Percentiles rank a stretch among this genome's conserved stretches.
phyloP scores from a whole-genome alignment of 352 stramenopile genomes.

The Phytophthora idaei region DNA sequence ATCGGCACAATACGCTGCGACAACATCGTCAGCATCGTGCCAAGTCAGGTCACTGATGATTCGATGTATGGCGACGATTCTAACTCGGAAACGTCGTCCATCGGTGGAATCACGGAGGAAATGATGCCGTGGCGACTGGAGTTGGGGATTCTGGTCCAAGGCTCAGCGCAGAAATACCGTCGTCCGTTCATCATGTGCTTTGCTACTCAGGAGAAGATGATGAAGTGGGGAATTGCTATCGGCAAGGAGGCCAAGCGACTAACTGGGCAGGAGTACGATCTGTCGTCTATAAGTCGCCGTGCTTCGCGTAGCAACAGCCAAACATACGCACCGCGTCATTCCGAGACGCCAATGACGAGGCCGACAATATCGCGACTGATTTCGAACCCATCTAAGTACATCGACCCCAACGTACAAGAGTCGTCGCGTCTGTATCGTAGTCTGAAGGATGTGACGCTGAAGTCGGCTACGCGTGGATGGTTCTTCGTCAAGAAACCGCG shows the following conservation, averaged over 20 bases:
- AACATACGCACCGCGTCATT: constrained; percentile 51
- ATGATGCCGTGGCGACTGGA: constrained; percentile 82
- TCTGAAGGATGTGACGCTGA: constrained; percentile 76
- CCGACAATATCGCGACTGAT: constrained; percentile 74
- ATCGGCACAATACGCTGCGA: constrained; percentile 84
- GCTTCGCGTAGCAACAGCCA: constrained; percentile 72
- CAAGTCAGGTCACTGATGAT: constrained; percentile 65
- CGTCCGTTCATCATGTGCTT: constrained; percentile 85
- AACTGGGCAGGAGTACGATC: constrained; percentile 83
- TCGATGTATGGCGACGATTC: constrained; percentile 4
- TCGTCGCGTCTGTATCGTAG: constrained; percentile 67
- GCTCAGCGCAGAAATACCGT: constrained; percentile 65
- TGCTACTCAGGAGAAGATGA: constrained; percentile 77
- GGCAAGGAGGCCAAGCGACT: constrained; percentile 79
- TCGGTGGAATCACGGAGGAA: constrained; percentile 42
- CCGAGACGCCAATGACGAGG: constrained; percentile 61
- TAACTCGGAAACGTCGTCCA: constrained; percentile 23
- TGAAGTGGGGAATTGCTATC: constrained; percentile 86
- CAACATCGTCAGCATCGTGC: constrained; percentile 80
- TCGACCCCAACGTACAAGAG: constrained; percentile 56
- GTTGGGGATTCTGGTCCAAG: constrained; percentile 68
- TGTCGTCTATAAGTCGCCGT: constrained; percentile 71
- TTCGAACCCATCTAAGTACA: constrained; percentile 80
- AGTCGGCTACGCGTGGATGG: constrained; percentile 75
- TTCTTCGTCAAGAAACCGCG: constrained; percentile 85